Percentiles rank a stretch among this genome's conserved stretches.
phyloP scores from a whole-genome alignment of 805 yeast genomes.

The Spathaspora girioi region DNA sequence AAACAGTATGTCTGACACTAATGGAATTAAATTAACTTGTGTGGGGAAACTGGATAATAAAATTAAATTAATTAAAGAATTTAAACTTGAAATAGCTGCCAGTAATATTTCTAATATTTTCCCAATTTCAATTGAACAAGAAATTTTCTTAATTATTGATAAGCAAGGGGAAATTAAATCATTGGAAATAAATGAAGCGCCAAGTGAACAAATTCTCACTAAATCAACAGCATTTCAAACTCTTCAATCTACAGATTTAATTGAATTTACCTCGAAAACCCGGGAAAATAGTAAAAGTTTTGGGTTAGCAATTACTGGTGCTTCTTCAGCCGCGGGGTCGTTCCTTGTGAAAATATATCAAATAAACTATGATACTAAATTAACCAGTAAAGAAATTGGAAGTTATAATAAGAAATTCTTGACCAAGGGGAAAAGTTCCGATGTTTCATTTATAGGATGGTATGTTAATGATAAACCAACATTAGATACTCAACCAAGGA shows the following conservation, averaged over 20 bases:
- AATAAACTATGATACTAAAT: slow-evolving; percentile 6
- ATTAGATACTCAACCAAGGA: not conserved
- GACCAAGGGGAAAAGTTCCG: slow-evolving; percentile 1
- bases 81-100: not conserved
- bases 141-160: slow-evolving; percentile 5
- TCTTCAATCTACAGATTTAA: slow-evolving; percentile 8
- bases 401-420: slow-evolving; percentile 10
- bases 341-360: slow-evolving; percentile 13
- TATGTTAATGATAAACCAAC: not conserved
- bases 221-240: slow-evolving; percentile 1
- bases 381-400: slow-evolving; percentile 14
- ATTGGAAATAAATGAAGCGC: not conserved
- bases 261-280: slow-evolving; percentile 12
- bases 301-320: slow-evolving; percentile 15
- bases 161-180: not conserved
- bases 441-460: slow-evolving; percentile 7
- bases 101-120: slow-evolving; percentile 8
- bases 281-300: slow-evolving; percentile 4
- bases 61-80: not conserved
- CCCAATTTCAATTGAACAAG: slow-evolving; percentile 4
- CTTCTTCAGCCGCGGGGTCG: slow-evolving; percentile 1
- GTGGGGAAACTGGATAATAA: not conserved
- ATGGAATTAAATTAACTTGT: not conserved
- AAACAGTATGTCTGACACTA: slow-evolving; percentile 5
- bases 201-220: not conserved